A percentile compares a stretch with the other conserved stretches of the same genome.
phyloP scores from a whole-genome alignment of 495 filamentous ascomycete genomes.

The Xylaria flabelliformis region DNA sequence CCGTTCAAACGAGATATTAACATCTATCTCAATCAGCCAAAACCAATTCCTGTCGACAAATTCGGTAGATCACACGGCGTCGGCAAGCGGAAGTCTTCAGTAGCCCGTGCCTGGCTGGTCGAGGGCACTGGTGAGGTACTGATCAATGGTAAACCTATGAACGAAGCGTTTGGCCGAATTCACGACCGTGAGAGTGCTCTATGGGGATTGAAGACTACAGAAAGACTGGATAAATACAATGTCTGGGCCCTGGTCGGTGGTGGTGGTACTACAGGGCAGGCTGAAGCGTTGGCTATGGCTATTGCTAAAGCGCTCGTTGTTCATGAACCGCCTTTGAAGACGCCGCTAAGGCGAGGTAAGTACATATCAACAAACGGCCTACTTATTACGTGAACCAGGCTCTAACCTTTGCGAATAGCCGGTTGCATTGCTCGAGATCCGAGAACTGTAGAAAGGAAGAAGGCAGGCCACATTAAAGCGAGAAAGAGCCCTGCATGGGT shows the following conservation, averaged over 20 bases:
- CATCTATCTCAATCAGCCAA: slow-evolving; percentile 65
- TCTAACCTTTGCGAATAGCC: slow-evolving; percentile 58
- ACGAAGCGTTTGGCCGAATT: slow-evolving; percentile 79
- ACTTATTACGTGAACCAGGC: background rate
- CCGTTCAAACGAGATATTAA: slow-evolving; percentile 78
- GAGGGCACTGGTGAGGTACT: slow-evolving; percentile 90
- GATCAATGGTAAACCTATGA: slow-evolving; percentile 84
- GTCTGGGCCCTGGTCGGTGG: slow-evolving; percentile 84
- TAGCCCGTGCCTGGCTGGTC: slow-evolving; percentile 82
- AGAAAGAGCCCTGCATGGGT: slow-evolving; percentile 99
- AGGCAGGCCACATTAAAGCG: slow-evolving; percentile 92
- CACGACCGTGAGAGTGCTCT: slow-evolving; percentile 95
- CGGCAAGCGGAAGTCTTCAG: slow-evolving; percentile 84
- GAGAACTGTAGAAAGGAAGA: slow-evolving; percentile 95
- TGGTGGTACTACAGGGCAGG: slow-evolving; percentile 92
- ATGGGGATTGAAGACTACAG: slow-evolving; percentile 84
- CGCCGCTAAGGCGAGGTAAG: slow-evolving; percentile 86
- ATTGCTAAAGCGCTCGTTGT: slow-evolving; percentile 85
- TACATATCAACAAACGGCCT: slow-evolving; percentile 24
- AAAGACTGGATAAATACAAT: slow-evolving; percentile 95
- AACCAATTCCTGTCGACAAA: slow-evolving; percentile 67
- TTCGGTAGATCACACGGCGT: slow-evolving; percentile 77
- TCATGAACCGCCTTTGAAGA: slow-evolving; percentile 90
- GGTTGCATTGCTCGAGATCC: slow-evolving; percentile 91
- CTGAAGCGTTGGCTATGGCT: slow-evolving; percentile 93